Conservation (phyloP, 495 filamentous ascomycete genomes). For the Aspergillus kassunensis region DNA sequence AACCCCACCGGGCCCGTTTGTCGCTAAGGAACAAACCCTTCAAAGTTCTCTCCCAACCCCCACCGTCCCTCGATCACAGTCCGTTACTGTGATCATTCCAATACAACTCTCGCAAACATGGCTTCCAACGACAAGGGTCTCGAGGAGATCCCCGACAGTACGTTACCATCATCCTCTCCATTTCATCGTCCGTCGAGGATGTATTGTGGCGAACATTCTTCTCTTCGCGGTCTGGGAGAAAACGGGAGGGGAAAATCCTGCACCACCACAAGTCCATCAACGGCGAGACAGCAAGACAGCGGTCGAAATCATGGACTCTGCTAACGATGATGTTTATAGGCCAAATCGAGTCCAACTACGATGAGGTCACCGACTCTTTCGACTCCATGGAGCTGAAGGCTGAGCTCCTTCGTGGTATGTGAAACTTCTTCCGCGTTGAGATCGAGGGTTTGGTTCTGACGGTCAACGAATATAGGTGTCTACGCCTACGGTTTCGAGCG, state of each 20-base stretch:
- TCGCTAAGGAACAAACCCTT: conserved; percentile 33
- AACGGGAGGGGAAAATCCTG: conserved; percentile 7
- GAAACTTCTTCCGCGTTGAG: conserved; percentile 4
- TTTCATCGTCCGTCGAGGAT: not conserved
- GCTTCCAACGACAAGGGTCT: conserved; percentile 89
- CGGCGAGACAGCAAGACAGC: not conserved
- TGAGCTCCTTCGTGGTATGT: conserved; percentile 93
- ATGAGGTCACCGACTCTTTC: conserved; percentile 99
- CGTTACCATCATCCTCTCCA: conserved; percentile 29
- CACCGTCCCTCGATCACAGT: conserved; percentile 51
- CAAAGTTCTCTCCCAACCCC: conserved; percentile 32
- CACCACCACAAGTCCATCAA: not conserved
- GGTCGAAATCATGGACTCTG: not conserved
- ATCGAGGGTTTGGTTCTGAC: conserved; percentile 30
- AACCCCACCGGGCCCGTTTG: conserved; percentile 29
- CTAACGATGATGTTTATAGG: conserved; percentile 51
- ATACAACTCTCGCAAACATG: conserved; percentile 76
- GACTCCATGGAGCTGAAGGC: conserved; percentile 95
- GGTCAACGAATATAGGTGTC: conserved; percentile 59
- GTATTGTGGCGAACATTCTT: conserved; percentile 13
- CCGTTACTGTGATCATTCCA: conserved; percentile 70
- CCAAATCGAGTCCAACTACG: conserved; percentile 99
- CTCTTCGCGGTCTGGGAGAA: conserved; percentile 16
- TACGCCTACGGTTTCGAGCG: conserved; percentile 99
- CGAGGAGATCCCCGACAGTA: conserved; percentile 91